Percentiles rank a stretch among this genome's conserved stretches.
Conservation (phyloP, 441 rosid species). For the Gossypium schwendimanii region DNA sequence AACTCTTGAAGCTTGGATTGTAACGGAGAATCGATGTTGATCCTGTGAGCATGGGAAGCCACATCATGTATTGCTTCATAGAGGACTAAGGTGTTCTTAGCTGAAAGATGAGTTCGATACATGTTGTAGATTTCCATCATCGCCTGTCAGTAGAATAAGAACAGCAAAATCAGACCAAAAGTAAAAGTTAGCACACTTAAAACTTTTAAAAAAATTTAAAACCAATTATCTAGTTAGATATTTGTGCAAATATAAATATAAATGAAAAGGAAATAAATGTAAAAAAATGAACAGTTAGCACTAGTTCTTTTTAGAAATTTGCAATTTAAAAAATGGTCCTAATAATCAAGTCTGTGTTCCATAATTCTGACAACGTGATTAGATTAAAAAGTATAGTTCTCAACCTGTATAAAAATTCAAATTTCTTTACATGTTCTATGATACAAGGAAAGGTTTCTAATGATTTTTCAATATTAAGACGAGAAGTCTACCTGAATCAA, state of each 20-base stretch:
- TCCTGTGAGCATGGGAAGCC: conserved; percentile 77
- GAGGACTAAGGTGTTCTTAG: conserved; percentile 66
- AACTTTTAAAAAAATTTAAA: neutral
- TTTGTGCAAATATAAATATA: neutral
- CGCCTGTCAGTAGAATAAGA: conserved; percentile 45
- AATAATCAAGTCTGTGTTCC: neutral
- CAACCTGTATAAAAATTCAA: neutral
- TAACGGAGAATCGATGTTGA: conserved; percentile 50
- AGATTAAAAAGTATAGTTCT: neutral
- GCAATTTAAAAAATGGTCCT: neutral
- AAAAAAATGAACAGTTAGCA: neutral
- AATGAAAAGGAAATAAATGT: neutral
- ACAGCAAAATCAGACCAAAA: conserved; percentile 2
- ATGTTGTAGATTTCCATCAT: conserved; percentile 93
- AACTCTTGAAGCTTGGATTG: conserved; percentile 80
- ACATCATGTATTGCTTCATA: conserved; percentile 72
- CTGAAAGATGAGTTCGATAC: conserved; percentile 70
- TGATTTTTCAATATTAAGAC: neutral
- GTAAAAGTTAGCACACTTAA: neutral
- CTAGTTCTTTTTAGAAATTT: neutral
- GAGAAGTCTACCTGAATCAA: conserved; percentile 70
- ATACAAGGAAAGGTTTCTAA: neutral
- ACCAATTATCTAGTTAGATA: neutral
- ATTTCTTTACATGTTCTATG: neutral
- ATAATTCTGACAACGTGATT: neutral